A percentile compares a stretch with the other conserved stretches of the same genome.
These are phyloP conservation scores for Carex myosuroides DNA, from an alignment of 176 grass and related monocot species.

Conservation along the genomic window DNA sequence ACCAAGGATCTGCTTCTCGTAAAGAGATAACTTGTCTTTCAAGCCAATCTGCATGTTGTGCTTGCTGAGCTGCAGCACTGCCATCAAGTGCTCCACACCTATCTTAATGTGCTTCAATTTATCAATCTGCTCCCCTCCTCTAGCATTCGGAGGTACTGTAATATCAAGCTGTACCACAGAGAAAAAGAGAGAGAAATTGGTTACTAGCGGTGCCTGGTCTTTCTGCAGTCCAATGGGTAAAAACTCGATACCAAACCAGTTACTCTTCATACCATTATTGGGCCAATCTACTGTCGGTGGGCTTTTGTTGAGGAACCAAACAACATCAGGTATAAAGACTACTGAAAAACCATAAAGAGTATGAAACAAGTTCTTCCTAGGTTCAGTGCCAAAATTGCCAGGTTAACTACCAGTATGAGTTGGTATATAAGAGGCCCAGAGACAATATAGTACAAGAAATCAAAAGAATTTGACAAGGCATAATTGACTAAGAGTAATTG, in stretches of 20 bases:
- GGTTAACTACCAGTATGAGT: neutral
- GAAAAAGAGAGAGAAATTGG: neutral
- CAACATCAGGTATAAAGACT: neutral
- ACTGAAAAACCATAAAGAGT: neutral
- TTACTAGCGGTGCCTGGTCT: neutral
- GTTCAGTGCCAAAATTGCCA: neutral
- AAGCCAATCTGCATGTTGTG: slow-evolving; percentile 31
- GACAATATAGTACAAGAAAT: neutral
- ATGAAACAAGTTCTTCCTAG: neutral
- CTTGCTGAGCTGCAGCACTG: slow-evolving; percentile 42
- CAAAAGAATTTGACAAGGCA: neutral
- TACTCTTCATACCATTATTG: neutral
- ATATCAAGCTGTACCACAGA: slow-evolving; percentile 35
- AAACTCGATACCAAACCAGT: neutral
- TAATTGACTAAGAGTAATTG: slow-evolving; percentile 52
- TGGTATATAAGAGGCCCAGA: neutral
- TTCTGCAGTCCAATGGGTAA: neutral
- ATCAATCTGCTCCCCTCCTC: slow-evolving; percentile 45
- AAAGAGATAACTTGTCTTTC: slow-evolving; percentile 43
- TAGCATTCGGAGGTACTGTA: slow-evolving; percentile 24
- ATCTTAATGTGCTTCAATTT: slow-evolving; percentile 51
- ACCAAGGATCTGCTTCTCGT: slow-evolving; percentile 54
- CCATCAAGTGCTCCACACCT: slow-evolving; percentile 41
- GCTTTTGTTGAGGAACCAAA: neutral
- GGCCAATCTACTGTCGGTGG: neutral